phyloP scores from a whole-genome alignment of 179 eudicot genomes.

The Beta corolliflora region DNA sequence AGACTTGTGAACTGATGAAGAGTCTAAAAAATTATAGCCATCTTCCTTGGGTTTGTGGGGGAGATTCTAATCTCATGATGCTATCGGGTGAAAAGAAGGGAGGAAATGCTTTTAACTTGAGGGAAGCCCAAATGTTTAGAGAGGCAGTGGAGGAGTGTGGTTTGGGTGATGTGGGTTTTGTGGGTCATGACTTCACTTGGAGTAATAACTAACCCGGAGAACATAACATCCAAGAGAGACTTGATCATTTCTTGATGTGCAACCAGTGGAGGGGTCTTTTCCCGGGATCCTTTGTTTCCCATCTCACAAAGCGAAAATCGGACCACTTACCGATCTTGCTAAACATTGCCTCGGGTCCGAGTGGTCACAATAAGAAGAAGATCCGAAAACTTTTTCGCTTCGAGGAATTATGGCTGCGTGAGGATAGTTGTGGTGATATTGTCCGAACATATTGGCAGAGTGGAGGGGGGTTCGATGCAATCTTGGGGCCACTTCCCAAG shows the following conservation, averaged over 20 bases:
- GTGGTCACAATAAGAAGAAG: not conserved
- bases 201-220: not conserved
- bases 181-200: not conserved
- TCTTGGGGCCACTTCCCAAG: too few relatives aligned
- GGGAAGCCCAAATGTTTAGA: not conserved
- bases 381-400: not conserved
- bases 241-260: not conserved
- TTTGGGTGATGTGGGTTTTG: not conserved
- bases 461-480: too few relatives aligned
- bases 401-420: not conserved
- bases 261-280: not conserved
- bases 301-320: not conserved
- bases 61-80: not conserved
- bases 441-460: too few relatives aligned
- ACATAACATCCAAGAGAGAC: not conserved
- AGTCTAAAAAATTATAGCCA: too few relatives aligned
- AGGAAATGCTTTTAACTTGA: not conserved
- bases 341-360: too few relatives aligned
- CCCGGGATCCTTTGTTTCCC: not conserved
- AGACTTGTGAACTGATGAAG: too few relatives aligned
- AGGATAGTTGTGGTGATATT: not conserved
- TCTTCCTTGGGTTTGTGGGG: not conserved
- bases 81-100: not conserved
- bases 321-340: not conserved
- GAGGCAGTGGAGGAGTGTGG: not conserved